phyloP scores from a whole-genome alignment of 768 basidiomycete species.

The Xerocomellus intermedius region DNA sequence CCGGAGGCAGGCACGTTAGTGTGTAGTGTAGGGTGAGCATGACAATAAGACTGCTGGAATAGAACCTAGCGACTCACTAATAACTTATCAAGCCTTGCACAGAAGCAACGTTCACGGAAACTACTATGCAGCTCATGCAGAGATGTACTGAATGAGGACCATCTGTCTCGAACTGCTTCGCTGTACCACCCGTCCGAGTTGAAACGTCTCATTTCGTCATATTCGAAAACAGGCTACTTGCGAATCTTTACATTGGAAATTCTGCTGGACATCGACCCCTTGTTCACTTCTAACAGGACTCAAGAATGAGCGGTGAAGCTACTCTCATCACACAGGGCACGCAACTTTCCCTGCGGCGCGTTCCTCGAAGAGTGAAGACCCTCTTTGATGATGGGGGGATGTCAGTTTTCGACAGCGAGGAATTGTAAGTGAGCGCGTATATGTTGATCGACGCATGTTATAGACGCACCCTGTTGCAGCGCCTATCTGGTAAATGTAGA shows the following conservation, averaged over 20 bases:
- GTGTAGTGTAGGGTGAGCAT: conserved; percentile 9
- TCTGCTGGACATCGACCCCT: not conserved
- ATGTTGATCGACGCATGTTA: not conserved
- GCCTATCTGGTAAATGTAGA: conserved; percentile 41
- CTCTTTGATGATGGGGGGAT: conserved; percentile 21
- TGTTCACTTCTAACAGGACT: not conserved
- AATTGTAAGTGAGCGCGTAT: conserved; percentile 30
- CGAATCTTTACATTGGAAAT: not conserved
- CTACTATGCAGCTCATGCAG: not conserved
- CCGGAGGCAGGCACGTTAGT: conserved; percentile 33
- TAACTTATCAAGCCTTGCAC: not conserved
- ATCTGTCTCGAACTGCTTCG: not conserved
- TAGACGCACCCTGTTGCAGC: conserved; percentile 20
- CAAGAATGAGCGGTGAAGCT: conserved; percentile 14
- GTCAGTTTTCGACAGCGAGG: conserved; percentile 31
- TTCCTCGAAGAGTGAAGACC: conserved; percentile 14
- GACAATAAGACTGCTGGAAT: not conserved
- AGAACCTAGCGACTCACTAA: not conserved
- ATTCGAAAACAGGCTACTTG: conserved; percentile 14
- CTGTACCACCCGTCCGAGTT: conserved; percentile 7
- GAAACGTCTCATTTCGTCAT: conserved; percentile 1
- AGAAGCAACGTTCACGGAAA: not conserved
- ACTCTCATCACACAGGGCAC: conserved; percentile 22
- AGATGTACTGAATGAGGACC: not conserved
- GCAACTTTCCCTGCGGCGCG: conserved; percentile 25